Evolutionary conservation across 768 basidiomycete genomes (phyloP).

Genomic region (Suillus subaureus): DNA sequence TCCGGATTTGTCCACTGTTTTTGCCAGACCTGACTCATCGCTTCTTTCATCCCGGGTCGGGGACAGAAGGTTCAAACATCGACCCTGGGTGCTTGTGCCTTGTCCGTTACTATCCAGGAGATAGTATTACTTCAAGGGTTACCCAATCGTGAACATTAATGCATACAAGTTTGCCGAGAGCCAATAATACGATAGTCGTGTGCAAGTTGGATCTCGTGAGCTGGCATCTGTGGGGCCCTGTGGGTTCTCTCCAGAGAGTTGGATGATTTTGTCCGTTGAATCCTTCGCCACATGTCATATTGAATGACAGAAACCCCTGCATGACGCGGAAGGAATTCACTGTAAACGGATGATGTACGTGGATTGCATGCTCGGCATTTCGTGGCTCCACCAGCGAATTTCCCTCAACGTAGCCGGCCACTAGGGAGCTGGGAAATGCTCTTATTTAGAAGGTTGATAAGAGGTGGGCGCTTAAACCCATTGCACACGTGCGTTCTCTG

Average conservation of each 20-base stretch:
- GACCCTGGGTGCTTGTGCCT: no score
- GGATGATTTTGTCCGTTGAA: background rate
- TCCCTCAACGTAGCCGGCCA: background rate
- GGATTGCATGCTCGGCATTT: background rate
- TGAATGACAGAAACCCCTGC: background rate
- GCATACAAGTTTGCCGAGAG: background rate
- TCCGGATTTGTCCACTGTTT: slow-evolving; percentile 42
- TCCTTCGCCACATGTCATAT: background rate
- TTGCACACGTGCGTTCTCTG: background rate
- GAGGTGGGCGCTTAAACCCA: background rate
- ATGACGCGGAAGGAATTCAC: background rate
- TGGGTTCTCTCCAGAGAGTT: background rate
- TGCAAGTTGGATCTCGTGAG: background rate
- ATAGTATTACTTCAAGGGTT: background rate
- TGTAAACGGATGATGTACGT: background rate
- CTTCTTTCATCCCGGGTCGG: no score
- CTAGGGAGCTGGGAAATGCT: background rate
- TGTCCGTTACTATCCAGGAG: no score
- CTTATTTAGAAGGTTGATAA: background rate
- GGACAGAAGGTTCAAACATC: no score
- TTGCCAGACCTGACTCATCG: background rate
- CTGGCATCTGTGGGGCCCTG: no score
- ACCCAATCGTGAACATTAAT: background rate
- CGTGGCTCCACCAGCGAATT: slow-evolving; percentile 1
- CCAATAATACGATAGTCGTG: background rate